Evolutionary conservation across 192 early-diverging fungal genomes (phyloP), one percentile per base, ranked within the genome.

Genomic region (Chytriomyces confervae): DNA sequence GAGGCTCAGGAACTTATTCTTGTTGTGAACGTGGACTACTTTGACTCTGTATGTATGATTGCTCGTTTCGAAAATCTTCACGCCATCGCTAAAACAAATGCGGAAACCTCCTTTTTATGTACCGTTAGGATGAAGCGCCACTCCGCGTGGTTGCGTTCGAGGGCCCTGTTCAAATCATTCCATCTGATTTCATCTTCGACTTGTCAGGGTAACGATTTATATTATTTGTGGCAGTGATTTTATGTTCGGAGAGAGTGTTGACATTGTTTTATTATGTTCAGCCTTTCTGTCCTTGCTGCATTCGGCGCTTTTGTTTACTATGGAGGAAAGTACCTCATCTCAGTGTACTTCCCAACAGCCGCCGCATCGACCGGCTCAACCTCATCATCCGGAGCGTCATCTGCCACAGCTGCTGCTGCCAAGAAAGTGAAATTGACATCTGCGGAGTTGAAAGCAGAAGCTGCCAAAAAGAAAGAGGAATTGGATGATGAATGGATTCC

Each of bases 401-500:
- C 7, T 20, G 18, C 43, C 9, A n/a, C 43, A 45, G 53, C 50
- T 16, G n/a, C 72, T 44, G 50, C 46, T 20, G 67, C 53, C 47
- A 73, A 73, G 69, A 79, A 79, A 62, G 43, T 36, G 11, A 70
- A 71, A 8, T n/a, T 71, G 9, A 16, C 53, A 13, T 61, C 69
- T 13, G 68, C 77, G 47, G 62, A 66, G 60, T 62, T 73, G 20
- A 69, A 66, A 16, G 77, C 47, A 20, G 62, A 79, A 49, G 65
- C 73, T 72, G 77, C 50, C 13, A 62, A 53, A 29, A 79, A 79
- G 70, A 72, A 79, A 69, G 70, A 79, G 11, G 69, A 64, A 29
- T 62, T 79, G 65, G 69, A 70, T 51, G 77, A 79, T 0, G 77
- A 79, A 44, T 79, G 77, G 77, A 79, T 79, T 72, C 77, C 77